These are phyloP conservation scores for Pyrrhoderma lamaoense DNA, from an alignment of 1,284 basidiomycete species.

Conservation along the genomic window DNA sequence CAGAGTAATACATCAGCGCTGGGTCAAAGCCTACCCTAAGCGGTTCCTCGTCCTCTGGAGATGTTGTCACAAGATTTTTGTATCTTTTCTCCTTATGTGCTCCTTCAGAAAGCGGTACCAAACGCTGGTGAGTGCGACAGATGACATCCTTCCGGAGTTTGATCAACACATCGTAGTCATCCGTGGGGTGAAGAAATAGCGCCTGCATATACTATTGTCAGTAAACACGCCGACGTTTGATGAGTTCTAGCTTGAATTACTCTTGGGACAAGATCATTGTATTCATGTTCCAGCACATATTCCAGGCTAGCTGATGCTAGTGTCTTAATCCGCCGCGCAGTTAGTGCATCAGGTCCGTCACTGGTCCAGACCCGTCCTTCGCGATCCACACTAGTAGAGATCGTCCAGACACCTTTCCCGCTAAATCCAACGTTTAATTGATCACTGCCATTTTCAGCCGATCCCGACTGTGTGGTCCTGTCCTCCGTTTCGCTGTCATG, in stretches of 20 bases:
- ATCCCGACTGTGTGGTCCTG: neutral
- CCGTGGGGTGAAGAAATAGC: constrained; percentile 69
- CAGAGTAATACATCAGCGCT: constrained; percentile 57
- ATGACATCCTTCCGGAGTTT: constrained; percentile 60
- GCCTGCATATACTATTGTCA: too few relatives aligned
- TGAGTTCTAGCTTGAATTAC: constrained; percentile 30
- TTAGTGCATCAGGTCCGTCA: constrained; percentile 53
- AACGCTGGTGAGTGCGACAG: constrained; percentile 68
- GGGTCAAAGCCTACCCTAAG: constrained; percentile 78
- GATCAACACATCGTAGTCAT: constrained; percentile 84
- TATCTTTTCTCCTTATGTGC: constrained; percentile 37
- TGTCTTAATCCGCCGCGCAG: constrained; percentile 62
- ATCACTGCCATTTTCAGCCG: constrained; percentile 26
- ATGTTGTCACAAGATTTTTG: constrained; percentile 35
- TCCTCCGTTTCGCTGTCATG: constrained; percentile 27
- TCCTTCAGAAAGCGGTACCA: constrained; percentile 27
- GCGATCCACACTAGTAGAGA: constrained; percentile 77
- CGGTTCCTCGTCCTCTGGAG: constrained; percentile 27
- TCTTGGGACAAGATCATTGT: constrained; percentile 42
- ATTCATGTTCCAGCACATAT: constrained; percentile 39
- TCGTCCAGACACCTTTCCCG: constrained; percentile 63
- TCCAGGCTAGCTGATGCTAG: constrained; percentile 70
- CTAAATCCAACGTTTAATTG: constrained; percentile 23
- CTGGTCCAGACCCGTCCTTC: constrained; percentile 73
- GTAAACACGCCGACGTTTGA: too few relatives aligned